Base-by-base conservation (phyloP, 2,329 filamentous ascomycete genomes). In the Boeremia lycopersici region DNA sequence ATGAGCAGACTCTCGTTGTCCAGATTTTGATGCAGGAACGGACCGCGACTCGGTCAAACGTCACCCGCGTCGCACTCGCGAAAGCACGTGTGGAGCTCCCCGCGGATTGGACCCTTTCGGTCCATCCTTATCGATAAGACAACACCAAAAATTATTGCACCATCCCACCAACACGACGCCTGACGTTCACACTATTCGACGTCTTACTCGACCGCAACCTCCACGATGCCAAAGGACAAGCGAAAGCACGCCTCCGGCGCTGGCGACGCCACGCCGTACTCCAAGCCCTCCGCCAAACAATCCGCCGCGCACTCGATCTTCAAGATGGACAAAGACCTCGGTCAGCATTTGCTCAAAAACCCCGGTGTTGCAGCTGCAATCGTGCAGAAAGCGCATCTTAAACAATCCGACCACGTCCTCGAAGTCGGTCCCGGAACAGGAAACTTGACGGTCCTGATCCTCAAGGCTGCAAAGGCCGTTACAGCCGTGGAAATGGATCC, bases 401-500 rank as follows among this genome's bases (percentile, higher is more conserved):
- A 97, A 73, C 93, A 95, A 53, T 93, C 89, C 30, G 95, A 89
- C 74, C 80, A 83, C 48, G 93, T 98, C 2, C 86, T 98, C 19
- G 93, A 98, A 82, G 89, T 96, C 60, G 93, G 93, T 63, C 91
- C 93, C 6, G 92, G 92, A 69, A 93, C 90, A 0, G 91, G 92
- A 60, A 96, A 95, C 74, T 76, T 98, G 65, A 98, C 93, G 0
- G 89, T 95, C 25, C 85, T 91, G 55, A 97, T 98, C 57, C 80
- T 98, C 25, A 90, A 95, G 68, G 89, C 91, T 60, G 91, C 91
- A 19, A 93, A 92, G 75, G 90, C 90, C 56, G 84, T 87, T 49
- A 90, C 93, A 45, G 90, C 90, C 4, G 90, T 97, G 45, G 95
- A 99, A 79, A 84, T 97, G 74, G 95, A 99, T 77, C 93, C 95